Percentiles rank a stretch among this genome's conserved stretches.
phyloP scores from a whole-genome alignment of 2,329 filamentous ascomycete species.

The Exophiala sp. region DNA sequence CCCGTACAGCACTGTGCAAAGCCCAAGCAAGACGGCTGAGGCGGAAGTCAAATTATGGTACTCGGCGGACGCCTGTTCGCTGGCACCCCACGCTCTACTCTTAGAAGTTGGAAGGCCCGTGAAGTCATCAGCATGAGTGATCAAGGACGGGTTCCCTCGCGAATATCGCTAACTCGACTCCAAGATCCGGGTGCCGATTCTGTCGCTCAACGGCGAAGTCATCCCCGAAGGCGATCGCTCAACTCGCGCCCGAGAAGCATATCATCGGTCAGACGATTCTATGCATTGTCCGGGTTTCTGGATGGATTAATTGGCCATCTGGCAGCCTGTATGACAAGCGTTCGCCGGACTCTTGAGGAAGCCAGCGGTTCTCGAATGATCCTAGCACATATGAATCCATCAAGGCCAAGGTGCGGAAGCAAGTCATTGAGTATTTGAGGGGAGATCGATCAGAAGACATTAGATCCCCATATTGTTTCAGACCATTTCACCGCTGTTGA shows the following conservation, averaged over 20 bases:
- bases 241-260: conserved; percentile 30
- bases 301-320: conserved; percentile 37
- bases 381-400: conserved; percentile 20
- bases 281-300: conserved; percentile 32
- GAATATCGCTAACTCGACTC: conserved; percentile 32
- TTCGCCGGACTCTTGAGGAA: conserved; percentile 30
- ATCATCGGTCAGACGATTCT: conserved; percentile 31
- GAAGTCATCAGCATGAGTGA: conserved; percentile 22
- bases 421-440: conserved; percentile 28
- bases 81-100: conserved; percentile 34
- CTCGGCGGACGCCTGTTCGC: conserved; percentile 31
- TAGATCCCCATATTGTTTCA: conserved; percentile 29
- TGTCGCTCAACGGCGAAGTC: conserved; percentile 29
- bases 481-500: conserved; percentile 35
- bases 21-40: neutral
- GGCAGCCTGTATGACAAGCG: conserved; percentile 32
- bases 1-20: neutral
- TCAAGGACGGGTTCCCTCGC: conserved; percentile 13
- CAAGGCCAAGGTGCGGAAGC: conserved; percentile 24
- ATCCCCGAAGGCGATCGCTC: conserved; percentile 36
- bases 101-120: conserved; percentile 28
- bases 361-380: conserved; percentile 30
- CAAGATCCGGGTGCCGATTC: conserved; percentile 33
- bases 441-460: conserved; percentile 29
- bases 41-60: neutral